phyloP scores from a whole-genome alignment of 176 grass and related monocot genomes.

The Carex kokanica region DNA sequence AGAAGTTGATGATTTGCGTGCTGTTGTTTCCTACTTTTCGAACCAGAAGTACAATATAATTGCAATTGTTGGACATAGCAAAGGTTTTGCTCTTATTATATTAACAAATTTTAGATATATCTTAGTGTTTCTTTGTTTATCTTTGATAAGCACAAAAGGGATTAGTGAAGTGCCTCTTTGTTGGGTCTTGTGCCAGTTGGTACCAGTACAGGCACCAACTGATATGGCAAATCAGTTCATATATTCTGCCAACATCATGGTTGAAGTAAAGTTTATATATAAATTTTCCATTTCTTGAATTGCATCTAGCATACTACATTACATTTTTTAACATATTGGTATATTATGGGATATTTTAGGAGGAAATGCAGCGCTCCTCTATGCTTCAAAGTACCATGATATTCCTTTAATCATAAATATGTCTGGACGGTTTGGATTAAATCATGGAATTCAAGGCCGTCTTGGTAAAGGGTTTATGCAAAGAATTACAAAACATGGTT shows the following conservation, averaged over 20 bases:
- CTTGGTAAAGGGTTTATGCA: conserved; percentile 77
- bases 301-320: not conserved
- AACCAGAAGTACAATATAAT: conserved; percentile 58
- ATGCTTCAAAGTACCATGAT: conserved; percentile 67
- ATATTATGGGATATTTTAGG: conserved; percentile 33
- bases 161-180: not conserved
- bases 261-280: not conserved
- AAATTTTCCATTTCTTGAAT: not conserved
- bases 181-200: not conserved
- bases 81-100: conserved; percentile 45
- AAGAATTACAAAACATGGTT: conserved; percentile 70
- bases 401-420: conserved; percentile 55
- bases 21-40: conserved; percentile 57
- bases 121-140: not conserved
- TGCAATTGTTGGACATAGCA: conserved; percentile 87
- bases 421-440: conserved; percentile 73
- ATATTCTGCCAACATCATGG: not conserved
- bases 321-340: not conserved
- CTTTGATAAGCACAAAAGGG: not conserved
- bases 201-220: not conserved
- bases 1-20: conserved; percentile 65
- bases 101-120: not conserved
- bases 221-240: not conserved
- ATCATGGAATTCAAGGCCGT: conserved; percentile 65
- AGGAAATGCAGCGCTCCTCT: conserved; percentile 79